A percentile compares a stretch with the other conserved stretches of the same genome.
These are phyloP conservation scores for Claviceps pusilla DNA, from an alignment of 2,329 filamentous ascomycete species.

Conservation along the genomic window DNA sequence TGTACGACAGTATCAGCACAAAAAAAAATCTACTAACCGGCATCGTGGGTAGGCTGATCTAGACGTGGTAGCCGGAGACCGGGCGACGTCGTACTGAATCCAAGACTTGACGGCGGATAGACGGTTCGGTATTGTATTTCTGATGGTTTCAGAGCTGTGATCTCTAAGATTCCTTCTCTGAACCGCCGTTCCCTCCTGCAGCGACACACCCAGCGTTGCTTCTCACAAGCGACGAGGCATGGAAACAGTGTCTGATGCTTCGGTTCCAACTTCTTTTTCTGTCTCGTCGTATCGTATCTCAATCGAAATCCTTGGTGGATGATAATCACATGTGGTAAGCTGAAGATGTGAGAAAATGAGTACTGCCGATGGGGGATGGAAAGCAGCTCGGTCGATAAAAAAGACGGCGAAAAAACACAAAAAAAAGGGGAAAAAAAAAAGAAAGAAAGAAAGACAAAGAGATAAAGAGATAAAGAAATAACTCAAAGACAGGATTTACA, in stretches of 20 bases:
- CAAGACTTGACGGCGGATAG: background rate
- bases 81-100: background rate
- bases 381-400: background rate
- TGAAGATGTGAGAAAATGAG: background rate
- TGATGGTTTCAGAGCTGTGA: background rate
- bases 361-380: background rate
- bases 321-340: background rate
- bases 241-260: background rate
- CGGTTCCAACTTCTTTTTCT: background rate
- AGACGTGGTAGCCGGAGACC: background rate
- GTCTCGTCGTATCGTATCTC: background rate
- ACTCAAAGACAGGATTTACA: background rate
- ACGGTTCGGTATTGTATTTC: background rate
- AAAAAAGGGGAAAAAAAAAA: background rate
- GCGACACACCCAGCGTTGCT: constrained; percentile 1
- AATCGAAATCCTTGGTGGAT: background rate
- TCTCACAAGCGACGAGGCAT: constrained; percentile 1
- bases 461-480: background rate
- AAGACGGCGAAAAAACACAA: too few species aligned
- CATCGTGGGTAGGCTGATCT: constrained; percentile 12
- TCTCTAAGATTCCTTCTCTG: background rate
- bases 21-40: constrained; percentile 13
- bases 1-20: background rate
- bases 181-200: background rate
- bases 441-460: background rate